phyloP scores from a whole-genome alignment of 2,329 filamentous ascomycete genomes.

The Bretziella fagacearum region DNA sequence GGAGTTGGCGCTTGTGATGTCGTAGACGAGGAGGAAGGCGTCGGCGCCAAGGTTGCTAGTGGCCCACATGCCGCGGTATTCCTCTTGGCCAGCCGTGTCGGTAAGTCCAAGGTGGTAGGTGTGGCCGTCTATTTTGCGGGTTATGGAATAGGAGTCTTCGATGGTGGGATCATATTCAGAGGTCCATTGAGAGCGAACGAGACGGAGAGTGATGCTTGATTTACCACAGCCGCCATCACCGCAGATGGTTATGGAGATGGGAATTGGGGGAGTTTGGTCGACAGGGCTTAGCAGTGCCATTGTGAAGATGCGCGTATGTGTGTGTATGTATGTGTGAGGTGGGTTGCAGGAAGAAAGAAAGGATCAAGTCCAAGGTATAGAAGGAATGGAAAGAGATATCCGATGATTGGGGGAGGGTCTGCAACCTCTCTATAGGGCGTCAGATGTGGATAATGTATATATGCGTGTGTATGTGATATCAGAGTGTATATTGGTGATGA shows the following conservation, averaged over 20 bases:
- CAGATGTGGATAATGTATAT: no score
- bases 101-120: constrained; percentile 65
- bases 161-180: constrained; percentile 68
- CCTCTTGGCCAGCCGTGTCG: constrained; percentile 78
- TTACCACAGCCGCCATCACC: constrained; percentile 76
- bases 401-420: background rate
- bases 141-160: constrained; percentile 73
- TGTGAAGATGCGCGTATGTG: constrained; percentile 5
- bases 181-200: constrained; percentile 71
- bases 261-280: constrained; percentile 25
- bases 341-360: background rate
- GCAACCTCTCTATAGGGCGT: background rate
- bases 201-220: constrained; percentile 66
- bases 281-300: constrained; percentile 18
- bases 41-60: constrained; percentile 61
- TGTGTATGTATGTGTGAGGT: background rate
- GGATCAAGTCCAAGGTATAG: background rate
- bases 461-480: no score
- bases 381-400: background rate
- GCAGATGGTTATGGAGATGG: constrained; percentile 65
- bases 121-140: constrained; percentile 62
- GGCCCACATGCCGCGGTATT: constrained; percentile 78
- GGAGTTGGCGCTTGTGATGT: constrained; percentile 56
- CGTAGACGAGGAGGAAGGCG: constrained; percentile 74
- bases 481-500: no score